Base-by-base conservation (phyloP, 2,329 filamentous ascomycete genomes). In the Epichloe amarillans region DNA sequence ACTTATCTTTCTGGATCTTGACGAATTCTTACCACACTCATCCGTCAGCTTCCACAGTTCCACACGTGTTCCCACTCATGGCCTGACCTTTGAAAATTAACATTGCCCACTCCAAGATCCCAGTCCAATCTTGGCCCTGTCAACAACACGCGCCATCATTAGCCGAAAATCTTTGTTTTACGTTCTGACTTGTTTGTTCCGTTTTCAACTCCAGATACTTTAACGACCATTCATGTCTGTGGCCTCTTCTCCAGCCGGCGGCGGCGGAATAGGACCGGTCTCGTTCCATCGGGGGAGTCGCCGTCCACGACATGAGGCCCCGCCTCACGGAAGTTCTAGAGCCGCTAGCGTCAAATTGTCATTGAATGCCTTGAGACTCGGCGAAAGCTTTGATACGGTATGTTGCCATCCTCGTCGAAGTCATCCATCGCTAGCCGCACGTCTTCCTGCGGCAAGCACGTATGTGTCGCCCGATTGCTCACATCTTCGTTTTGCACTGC, bases 351-450 rank as follows among this genome's bases (percentile, higher is more conserved):
- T 42, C 26, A 48, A 52, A 26, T 19, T 54, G 41, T 52, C 52
- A 17, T 12, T 52, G 43, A 52, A 54, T 15, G 47, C 50, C 3
- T 30, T 54, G 17, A 23, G 47, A 11, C 44, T 54, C 3, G 41
- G 52, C 19, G 52, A 54, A 39, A 54, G 52, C 40, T 54, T 54
- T 33, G 50, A 54, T 43, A 54, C 52, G 17, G 52, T 52, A 52
- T 19, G 49, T 50, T 15, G n/a, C 37, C 8, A 19, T 6, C 14
- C 8, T 35, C 23, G 1, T 30, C 19, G 4, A 17, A n/a, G 12
- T 21, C 8, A 12, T 19, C 21, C 8, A 4, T 19, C 36, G 3
- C 19, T 17, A 38, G 14, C 17, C 35, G 19, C 21, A 4, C 11
- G 26, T 30, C 26, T 30, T 30, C 8, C 26, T 10, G 26, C 26